Evolutionary conservation across 805 yeast species (phyloP), one percentile per base, ranked within the genome.

Genomic region (Schwanniomyces pseudopolymorphus): DNA sequence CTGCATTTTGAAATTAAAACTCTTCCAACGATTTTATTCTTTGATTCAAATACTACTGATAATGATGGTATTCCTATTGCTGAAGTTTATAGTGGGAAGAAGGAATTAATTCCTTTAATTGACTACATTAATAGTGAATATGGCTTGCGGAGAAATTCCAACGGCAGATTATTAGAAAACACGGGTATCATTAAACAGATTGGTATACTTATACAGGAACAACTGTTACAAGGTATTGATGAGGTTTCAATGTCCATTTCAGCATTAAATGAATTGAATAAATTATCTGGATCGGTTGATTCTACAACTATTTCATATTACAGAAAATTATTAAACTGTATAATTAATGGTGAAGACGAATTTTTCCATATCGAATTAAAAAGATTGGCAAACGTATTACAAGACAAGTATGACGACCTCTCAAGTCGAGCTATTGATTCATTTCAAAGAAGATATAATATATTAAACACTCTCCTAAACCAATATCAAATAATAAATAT

Each of bases 11-110:
- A 66, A 1, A 64, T 84, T 43, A 52, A 60, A 13, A 64, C 69
- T 6, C 77, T 69, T 60, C 90, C 91, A 11, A 75, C 85, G 0
- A 63, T 85, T n/a, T 53, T 82, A 35, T 77, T 61, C 47, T 74
- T 84, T 56, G 69, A 67, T 42, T 66, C 69, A 2, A 44, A 46
- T 49, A 26, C 24, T 5, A 44, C 46, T 4, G 57, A 54, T 21
- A 53, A 43, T 16, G 64, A 67, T 44, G 64, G 61, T 2, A 31
- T 54, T 24, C 58, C 52, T 20, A 48, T 59, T 14, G 74, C 74
- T 1, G 44, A 48, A 5, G 33, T 48, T n/a, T 70, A 57, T 46
- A 49, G 51, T 35, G 72, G 68, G 1, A 60, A 56, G 16, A 47
- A 58, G 19, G 47, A 54, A 13, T 39, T 66, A 16, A 52, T 50